Percentiles rank a stretch among this genome's conserved stretches.
Conservation (phyloP, 2,329 filamentous ascomycete genomes). For the Orbilia quercus region DNA sequence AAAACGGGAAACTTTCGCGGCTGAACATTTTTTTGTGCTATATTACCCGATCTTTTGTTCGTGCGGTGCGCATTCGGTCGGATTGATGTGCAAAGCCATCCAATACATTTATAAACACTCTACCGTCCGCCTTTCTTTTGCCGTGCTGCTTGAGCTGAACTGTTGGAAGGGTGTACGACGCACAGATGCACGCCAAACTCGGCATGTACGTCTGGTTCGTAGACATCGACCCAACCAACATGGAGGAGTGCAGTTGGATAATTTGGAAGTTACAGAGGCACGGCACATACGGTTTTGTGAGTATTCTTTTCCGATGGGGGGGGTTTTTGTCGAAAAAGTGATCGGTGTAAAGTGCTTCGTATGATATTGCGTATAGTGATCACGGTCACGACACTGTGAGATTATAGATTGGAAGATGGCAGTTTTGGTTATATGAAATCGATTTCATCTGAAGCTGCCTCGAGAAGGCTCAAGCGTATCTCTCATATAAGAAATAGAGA, state of each 20-base stretch:
- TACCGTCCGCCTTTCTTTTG: neutral
- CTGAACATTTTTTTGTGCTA: constrained; percentile 5
- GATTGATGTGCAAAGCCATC: constrained; percentile 24
- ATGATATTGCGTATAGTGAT: too few species aligned
- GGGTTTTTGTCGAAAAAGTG: too few species aligned
- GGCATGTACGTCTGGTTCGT: too few species aligned
- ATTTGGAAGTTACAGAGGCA: constrained; percentile 7
- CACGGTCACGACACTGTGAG: too few species aligned
- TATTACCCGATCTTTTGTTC: too few species aligned
- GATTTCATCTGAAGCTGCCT: constrained; percentile 31
- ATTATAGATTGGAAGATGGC: neutral
- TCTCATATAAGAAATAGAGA: constrained; percentile 41
- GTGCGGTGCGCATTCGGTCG: too few species aligned
- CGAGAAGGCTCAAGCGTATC: constrained; percentile 7
- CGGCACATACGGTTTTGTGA: constrained; percentile 18
- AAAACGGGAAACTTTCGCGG: constrained; percentile 6
- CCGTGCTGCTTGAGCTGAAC: neutral
- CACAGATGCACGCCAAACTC: neutral
- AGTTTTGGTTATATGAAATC: constrained; percentile 28
- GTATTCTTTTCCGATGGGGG: constrained; percentile 20
- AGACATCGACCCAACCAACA: neutral
- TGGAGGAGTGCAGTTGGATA: constrained; percentile 14
- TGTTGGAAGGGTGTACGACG: neutral
- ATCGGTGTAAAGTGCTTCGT: too few species aligned
- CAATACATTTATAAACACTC: constrained; percentile 49